Conservation (phyloP, 2,329 filamentous ascomycete species). For the Cordyceps militaris region DNA sequence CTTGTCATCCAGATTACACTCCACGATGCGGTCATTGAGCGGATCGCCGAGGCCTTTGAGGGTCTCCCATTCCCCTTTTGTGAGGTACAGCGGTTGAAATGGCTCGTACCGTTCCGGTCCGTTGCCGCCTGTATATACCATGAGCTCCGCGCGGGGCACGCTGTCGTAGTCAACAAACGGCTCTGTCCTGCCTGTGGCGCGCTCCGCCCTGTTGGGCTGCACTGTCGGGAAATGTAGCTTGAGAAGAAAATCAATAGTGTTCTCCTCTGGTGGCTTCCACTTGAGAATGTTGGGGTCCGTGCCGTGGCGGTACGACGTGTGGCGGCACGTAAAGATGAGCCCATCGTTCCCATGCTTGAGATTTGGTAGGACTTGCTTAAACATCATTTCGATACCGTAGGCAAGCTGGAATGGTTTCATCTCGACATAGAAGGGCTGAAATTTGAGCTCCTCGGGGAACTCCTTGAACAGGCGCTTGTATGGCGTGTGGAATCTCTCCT, state of each 20-base stretch:
- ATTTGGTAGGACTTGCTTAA: constrained; percentile 73
- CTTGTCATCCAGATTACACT: constrained; percentile 74
- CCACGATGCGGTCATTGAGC: constrained; percentile 80
- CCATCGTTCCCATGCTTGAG: constrained; percentile 93
- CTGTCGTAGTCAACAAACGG: constrained; percentile 73
- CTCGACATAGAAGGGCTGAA: constrained; percentile 72
- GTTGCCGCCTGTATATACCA: constrained; percentile 57
- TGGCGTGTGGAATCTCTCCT: constrained; percentile 65
- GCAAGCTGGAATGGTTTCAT: constrained; percentile 85
- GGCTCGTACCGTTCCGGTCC: constrained; percentile 49
- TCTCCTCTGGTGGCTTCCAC: constrained; percentile 94
- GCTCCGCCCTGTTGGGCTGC: constrained; percentile 62
- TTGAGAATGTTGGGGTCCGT: constrained; percentile 93
- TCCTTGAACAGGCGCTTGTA: constrained; percentile 56
- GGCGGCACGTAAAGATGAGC: constrained; percentile 93
- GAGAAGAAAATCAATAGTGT: constrained; percentile 88
- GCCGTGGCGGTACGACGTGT: constrained; percentile 77
- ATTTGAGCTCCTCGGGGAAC: constrained; percentile 61
- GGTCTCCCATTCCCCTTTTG: constrained; percentile 72
- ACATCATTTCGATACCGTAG: constrained; percentile 90
- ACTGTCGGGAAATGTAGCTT: constrained; percentile 66
- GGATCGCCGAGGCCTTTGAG: constrained; percentile 68
- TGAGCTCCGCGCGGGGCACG: constrained; percentile 65
- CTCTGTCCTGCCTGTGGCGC: constrained; percentile 55
- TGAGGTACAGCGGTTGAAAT: constrained; percentile 63